Conservation (phyloP, 148 eudicot genomes). For the Simmondsia chinensis region DNA sequence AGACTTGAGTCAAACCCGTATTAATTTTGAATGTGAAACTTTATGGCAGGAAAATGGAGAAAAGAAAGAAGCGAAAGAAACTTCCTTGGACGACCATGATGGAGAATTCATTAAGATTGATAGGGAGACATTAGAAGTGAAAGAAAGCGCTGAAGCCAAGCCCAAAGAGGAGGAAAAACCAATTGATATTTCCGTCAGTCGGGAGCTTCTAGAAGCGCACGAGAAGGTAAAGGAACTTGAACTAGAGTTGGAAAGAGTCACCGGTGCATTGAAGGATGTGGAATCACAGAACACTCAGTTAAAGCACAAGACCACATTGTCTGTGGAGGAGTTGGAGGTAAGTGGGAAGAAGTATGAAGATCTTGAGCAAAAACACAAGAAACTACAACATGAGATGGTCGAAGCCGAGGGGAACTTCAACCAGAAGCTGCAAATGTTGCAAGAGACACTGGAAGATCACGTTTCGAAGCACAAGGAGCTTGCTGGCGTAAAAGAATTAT, state of each 20-base stretch:
- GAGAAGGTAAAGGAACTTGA: constrained; percentile 73
- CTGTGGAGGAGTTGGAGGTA: constrained; percentile 45
- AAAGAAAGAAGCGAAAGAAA: constrained; percentile 60
- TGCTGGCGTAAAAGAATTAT: constrained; percentile 52
- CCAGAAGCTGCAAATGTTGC: constrained; percentile 42
- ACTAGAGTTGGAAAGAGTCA: constrained; percentile 48
- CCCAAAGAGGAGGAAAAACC: constrained; percentile 21
- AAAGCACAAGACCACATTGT: constrained; percentile 34
- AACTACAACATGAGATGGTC: constrained; percentile 40
- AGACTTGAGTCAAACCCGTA: too few species aligned
- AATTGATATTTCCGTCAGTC: constrained; percentile 30
- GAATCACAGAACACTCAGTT: constrained; percentile 57
- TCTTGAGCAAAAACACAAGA: constrained; percentile 52
- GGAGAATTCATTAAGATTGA: constrained; percentile 95
- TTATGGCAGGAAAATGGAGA: constrained; percentile 22
- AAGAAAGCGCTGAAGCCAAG: constrained; percentile 27
- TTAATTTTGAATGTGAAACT: constrained; percentile 10
- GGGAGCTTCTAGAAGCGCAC: constrained; percentile 64
- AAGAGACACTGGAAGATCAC: constrained; percentile 62
- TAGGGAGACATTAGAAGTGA: constrained; percentile 46
- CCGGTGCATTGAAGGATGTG: constrained; percentile 37
- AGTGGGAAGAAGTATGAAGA: constrained; percentile 37
- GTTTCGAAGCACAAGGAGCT: constrained; percentile 62
- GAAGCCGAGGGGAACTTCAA: constrained; percentile 49
- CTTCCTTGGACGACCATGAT: constrained; percentile 41